Percentiles rank a stretch among this genome's conserved stretches.
Evolutionary conservation across 148 eudicot genomes (phyloP).

Genomic region (Bassia scoparia): DNA sequence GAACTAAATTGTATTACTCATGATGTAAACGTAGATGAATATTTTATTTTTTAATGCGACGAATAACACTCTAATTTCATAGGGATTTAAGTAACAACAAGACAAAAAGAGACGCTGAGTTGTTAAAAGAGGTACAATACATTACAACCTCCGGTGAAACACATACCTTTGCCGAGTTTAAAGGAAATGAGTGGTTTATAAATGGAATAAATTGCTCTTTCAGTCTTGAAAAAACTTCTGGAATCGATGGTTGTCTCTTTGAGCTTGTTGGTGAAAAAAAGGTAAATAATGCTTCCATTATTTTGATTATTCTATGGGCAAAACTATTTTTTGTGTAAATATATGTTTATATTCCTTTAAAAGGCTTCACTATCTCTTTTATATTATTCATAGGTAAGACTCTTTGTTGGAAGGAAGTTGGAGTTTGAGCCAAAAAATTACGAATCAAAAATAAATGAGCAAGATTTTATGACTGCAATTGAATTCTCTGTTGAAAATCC

Average conservation of each 20-base stretch:
- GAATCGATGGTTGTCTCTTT: conserved; percentile 49
- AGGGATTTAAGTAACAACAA: conserved; percentile 45
- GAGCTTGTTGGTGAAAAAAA: conserved; percentile 58
- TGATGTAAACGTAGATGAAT: too few relatives aligned
- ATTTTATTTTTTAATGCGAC: too few relatives aligned
- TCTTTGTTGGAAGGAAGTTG: conserved; percentile 67
- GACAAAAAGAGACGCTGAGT: conserved; percentile 24
- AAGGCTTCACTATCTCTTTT: background rate
- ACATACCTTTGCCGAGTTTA: conserved; percentile 50
- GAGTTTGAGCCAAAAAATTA: conserved; percentile 60
- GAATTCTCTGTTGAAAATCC: conserved; percentile 72
- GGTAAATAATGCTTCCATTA: conserved; percentile 41
- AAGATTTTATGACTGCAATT: conserved; percentile 59
- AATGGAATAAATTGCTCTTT: conserved; percentile 55
- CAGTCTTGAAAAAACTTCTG: conserved; percentile 28
- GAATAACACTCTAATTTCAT: conserved; percentile 15
- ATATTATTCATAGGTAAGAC: conserved; percentile 51
- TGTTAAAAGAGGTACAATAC: conserved; percentile 31
- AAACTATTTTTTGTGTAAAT: too few relatives aligned
- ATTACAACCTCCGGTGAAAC: conserved; percentile 44
- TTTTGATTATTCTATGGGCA: background rate
- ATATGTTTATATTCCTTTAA: too few relatives aligned
- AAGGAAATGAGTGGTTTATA: conserved; percentile 54
- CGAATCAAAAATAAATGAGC: conserved; percentile 41
- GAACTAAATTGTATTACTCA: too few relatives aligned